Evolutionary conservation across 177 flowering plant species (phyloP), one percentile per base, ranked within the genome.

Genomic region (Vitis hybrid): DNA sequence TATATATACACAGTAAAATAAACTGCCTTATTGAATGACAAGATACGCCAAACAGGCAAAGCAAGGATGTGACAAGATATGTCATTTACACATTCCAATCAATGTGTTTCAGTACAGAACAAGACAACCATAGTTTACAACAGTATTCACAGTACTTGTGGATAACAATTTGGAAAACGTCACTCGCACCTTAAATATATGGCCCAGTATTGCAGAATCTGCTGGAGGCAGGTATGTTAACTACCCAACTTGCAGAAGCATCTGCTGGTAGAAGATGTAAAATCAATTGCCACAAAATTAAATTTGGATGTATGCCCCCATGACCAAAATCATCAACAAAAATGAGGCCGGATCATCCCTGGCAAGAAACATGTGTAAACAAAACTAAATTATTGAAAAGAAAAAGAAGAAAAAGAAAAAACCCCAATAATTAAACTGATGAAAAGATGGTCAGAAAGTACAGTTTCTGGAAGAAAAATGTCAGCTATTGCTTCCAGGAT

Each of bases 311-410:
- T 24, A 47, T 5, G 20, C 54, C 54, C 52, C 3, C 15, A 10
- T 44, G 19, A 44, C 33, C 55, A 11, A 18, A 51, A 38, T 17
- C 58, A 65, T 65, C 68, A 51, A 51, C 68, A 22, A 22, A 31
- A 19, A 53, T 51, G 24, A 0, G n/a, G 38, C 68, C 22, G 10
- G 38, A 11, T 44, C 69, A 66, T 66, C 49, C 69, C 69, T 66
- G 69, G 5, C 8, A 31, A 55, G 18, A 53, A 66, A 3, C 44
- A 66, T 53, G 18, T 10, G 28, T 14, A 53, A 33, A 52, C 6
- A 31, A 53, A 54, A 18, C 15, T 31, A 31, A 24, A 59, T 54
- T 3, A 52, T 14, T 11, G 11, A 17, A 5, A 19, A 18, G 13
- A 52, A 50, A 51, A 18, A 22, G 18, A 53, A 49, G 49, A 11